Base-by-base conservation (phyloP, 2,329 filamentous ascomycete species). In the Zalaria obscura region DNA sequence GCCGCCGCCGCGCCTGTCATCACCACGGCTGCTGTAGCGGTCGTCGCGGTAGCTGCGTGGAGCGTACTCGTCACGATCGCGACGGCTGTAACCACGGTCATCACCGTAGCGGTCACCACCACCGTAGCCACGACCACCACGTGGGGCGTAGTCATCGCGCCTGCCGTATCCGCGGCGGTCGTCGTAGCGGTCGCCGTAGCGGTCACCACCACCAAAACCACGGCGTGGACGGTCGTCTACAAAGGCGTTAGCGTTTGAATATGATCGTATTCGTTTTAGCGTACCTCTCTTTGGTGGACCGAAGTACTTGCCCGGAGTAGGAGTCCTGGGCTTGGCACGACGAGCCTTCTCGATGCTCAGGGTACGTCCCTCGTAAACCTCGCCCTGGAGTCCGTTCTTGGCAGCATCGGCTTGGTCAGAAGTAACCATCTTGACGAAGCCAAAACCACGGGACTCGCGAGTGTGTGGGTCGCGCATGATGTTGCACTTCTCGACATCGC, bases 391-490 rank as follows among this genome's bases (percentile, higher is more conserved):
- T 41, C 84, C 89, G 57, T 96, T 91, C 70, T 91, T 94, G 52
- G 91, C 91, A 52, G 91, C 88, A 64, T 98, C 91, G 49, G 91
- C 91, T 65, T 94, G 84, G 42, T 96, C 89, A 38, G 85, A 77
- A 44, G 86, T 93, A 46, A 87, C 79, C 89, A 98, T 96, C 72
- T 98, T 96, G 62, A 98, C 91, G 69, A 98, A 98, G 43, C 91
- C 91, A 52, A 98, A 98, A 51, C 91, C 91, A 65, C 91, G 91
- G 53, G 89, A 96, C 67, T 98, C 91, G 68, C 94, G 93, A 57
- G 85, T 93, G 66, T 98, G 91, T 47, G 91, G 91, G 60, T 98
- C 91, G 58, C 89, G 79, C 91, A 98, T 98, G 69, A 98, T 98
- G 64, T 95, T 93, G 70, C 89, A 96, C 68, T 93, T 96, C 69